Base-by-base conservation (phyloP, 2,329 filamentous ascomycete species). In the Hypoxylon sp. region DNA sequence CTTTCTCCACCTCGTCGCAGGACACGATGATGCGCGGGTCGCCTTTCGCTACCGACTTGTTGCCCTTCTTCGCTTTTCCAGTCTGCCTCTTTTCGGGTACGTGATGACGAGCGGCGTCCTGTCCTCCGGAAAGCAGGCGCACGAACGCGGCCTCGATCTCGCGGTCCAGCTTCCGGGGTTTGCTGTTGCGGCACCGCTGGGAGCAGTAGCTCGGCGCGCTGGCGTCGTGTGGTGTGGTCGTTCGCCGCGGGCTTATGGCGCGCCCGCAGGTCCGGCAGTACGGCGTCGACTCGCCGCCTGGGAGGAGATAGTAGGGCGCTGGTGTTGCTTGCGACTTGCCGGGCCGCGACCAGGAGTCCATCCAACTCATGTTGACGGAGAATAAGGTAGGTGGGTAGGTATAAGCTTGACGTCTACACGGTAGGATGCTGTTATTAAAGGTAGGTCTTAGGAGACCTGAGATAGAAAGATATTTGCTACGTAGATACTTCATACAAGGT, bases 201-300 rank as follows among this genome's bases (percentile, higher is more conserved):
- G 81, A 85, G 68, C 82, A 85, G 69, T 83, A 86, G 55, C 82
- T 83, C 21, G 38, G 21, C 3, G n/a, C 66, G 58, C 40, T 42
- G 5, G 36, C 29, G 23, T 32, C 25, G 13, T 43, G 60, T 3
- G 67, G 61, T 2, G 66, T 61, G 12, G 61, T 67, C 30, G 67
- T 59, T 34, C 63, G 67, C 19, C 68, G 63, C 5, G 62, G 65
- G 57, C 77, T 75, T 27, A 83, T 82, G 2, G 81, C 74, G 29
- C 81, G 73, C 1, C 83, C 81, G 57, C 81, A 86, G 8, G 77
- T 76, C 53, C 77, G 76, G 58, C 81, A 84, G 63, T 84, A 84
- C 1, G 77, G 75, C 0, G 76, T 77, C 17, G 71, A 65, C 36
- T 80, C 78, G 31, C 74, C 73, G 2, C 73, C 71, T 0, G 69